Percentiles rank a stretch among this genome's conserved stretches.
These are phyloP conservation scores for Diaporthe citri DNA, from an alignment of 2,329 filamentous ascomycete genomes.

Conservation along the genomic window DNA sequence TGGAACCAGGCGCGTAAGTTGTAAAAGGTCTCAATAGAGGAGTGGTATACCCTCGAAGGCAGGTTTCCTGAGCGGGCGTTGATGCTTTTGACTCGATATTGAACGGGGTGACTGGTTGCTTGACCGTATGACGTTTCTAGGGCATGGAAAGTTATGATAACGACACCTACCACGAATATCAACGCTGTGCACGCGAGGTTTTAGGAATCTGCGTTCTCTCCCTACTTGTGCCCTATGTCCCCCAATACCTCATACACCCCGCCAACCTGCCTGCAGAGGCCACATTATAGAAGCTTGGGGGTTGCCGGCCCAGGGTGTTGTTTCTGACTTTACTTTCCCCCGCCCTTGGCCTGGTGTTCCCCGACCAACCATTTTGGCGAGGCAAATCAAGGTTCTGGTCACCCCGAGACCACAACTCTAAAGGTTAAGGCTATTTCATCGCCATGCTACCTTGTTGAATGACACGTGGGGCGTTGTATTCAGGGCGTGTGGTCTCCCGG, in stretches of 20 bases:
- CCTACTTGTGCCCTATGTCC: not conserved
- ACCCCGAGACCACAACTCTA: not conserved
- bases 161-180: slow-evolving; percentile 17
- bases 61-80: slow-evolving; percentile 7
- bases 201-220: not conserved
- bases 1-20: too few species aligned
- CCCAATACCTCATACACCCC: not conserved
- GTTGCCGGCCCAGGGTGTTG: not conserved
- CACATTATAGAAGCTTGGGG: too few species aligned
- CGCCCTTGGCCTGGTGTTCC: slow-evolving; percentile 1
- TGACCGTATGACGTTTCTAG: not conserved
- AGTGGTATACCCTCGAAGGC: not conserved
- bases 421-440: not conserved
- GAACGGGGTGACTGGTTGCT: not conserved
- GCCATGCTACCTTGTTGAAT: not conserved
- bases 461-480: not conserved
- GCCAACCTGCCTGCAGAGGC: too few species aligned
- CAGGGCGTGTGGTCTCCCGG: not conserved
- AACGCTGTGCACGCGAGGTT: not conserved
- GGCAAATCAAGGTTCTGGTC: slow-evolving; percentile 8
- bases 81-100: not conserved
- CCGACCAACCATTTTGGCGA: not conserved
- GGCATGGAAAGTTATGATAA: slow-evolving; percentile 8
- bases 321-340: not conserved
- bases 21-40: not conserved